phyloP scores from a whole-genome alignment of 306 rosid genomes.

The Castanopsis chinensis region DNA sequence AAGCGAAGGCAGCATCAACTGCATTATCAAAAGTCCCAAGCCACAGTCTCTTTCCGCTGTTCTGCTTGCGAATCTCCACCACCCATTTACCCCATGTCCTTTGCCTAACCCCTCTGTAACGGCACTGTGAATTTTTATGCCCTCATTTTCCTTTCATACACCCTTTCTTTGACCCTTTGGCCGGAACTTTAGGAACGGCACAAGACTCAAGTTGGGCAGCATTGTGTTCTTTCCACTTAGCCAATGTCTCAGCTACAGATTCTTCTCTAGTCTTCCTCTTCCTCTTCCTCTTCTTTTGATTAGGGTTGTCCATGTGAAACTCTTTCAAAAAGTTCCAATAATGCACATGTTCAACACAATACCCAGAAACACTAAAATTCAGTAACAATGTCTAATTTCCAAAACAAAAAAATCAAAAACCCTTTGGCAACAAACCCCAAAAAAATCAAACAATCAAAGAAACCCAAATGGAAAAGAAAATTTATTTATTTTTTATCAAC shows the following conservation, averaged over 20 bases:
- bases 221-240: slow-evolving; percentile 71
- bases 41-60: slow-evolving; percentile 73
- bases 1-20: slow-evolving; percentile 60
- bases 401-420: too few relatives aligned
- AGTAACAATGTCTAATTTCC: too few relatives aligned
- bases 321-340: not conserved
- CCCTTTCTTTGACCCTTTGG: slow-evolving; percentile 92
- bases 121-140: slow-evolving; percentile 67
- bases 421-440: too few relatives aligned
- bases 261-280: slow-evolving; percentile 71
- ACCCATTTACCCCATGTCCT: slow-evolving; percentile 99
- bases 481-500: too few relatives aligned
- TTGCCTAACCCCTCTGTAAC: slow-evolving; percentile 88
- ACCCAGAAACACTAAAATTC: not conserved
- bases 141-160: slow-evolving; percentile 98
- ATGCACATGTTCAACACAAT: not conserved
- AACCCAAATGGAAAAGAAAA: too few relatives aligned
- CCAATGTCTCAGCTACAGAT: slow-evolving; percentile 63
- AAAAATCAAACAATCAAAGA: too few relatives aligned
- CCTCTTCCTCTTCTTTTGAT: slow-evolving; percentile 64
- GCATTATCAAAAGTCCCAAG: slow-evolving; percentile 75
- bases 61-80: slow-evolving; percentile 77
- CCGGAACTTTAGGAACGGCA: slow-evolving; percentile 52
- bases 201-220: slow-evolving; percentile 22
- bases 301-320: slow-evolving; percentile 18